Conservation (phyloP, 305 asterid species). For the Solanum chacoense region DNA sequence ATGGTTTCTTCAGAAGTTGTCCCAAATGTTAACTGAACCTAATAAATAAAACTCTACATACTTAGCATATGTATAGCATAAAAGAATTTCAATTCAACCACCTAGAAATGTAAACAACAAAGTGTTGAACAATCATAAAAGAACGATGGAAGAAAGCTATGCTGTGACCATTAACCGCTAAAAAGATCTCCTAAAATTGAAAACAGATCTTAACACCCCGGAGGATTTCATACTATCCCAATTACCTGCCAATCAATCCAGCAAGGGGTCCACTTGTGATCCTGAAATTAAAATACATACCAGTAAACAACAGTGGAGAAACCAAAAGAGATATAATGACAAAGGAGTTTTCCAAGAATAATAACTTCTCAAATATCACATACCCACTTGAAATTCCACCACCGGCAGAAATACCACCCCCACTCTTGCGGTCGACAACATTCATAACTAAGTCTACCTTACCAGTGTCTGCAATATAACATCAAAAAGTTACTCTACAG, state of each 20-base stretch:
- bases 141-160: background rate
- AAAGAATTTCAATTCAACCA: background rate
- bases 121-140: background rate
- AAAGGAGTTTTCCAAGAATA: background rate
- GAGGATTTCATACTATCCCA: background rate
- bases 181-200: background rate
- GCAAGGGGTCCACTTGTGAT: constrained; percentile 91
- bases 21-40: background rate
- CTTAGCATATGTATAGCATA: background rate
- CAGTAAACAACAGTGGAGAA: background rate
- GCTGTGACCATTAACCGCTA: background rate
- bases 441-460: constrained; percentile 90
- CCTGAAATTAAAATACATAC: constrained; percentile 23
- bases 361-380: constrained; percentile 15
- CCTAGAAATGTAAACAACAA: background rate
- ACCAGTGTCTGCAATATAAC: constrained; percentile 46
- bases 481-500: background rate
- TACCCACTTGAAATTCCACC: constrained; percentile 98
- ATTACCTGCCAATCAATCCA: constrained; percentile 90
- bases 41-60: background rate
- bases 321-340: background rate
- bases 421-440: constrained; percentile 83
- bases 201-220: background rate
- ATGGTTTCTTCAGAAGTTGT: background rate
- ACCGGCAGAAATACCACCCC: constrained; percentile 91